Base-by-base conservation (phyloP, 2,329 filamentous ascomycete genomes). In the Amesomyces nigricolor region DNA sequence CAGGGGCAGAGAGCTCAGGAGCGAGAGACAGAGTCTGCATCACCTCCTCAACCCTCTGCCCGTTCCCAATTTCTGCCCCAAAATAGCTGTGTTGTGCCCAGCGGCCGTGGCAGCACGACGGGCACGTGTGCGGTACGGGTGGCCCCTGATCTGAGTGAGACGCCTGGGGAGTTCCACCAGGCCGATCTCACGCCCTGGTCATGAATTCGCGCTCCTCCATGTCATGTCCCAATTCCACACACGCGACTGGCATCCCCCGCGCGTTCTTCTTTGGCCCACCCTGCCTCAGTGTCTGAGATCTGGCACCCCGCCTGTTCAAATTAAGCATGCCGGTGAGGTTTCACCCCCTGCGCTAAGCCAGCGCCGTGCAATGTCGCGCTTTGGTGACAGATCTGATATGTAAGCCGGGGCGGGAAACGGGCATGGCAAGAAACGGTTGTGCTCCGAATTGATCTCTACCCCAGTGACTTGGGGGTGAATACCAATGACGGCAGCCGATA, bases 211-310 rank as follows among this genome's bases (percentile, higher is more conserved):
- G 48, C 13, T 22, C 6, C 50, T 48, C 22, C 14, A 29, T 26
- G 29, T 47, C 5, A 42, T 29, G 30, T 29, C 17, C 30, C 35
- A 48, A 48, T 32, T 49, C n/a, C 37, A 47, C 37, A 47, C 51
- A 56, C 35, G 39, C 30, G 26, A 39, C 22, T 17, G 39, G 19
- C 39, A 22, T 42, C 54, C 42, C 42, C 59, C 47, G 51, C 54
- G 51, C 32, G 11, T 49, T 54, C 11, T 38, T 26, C 11, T 51
- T 46, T 56, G 54, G 40, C 53, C 53, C 56, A 59, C 59, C 39
- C 17, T 26, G 43, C 22, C 35, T 48, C 30, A n/a, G 42, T 64
- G 63, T 65, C 62, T 65, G 51, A 64, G 62, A 65, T 64, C 61
- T 59, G 50, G 62, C 61, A 59, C 53, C 54, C 49, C 47, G 40